These are phyloP conservation scores for Pichia sp. DNA, from an alignment of 1,139 yeast genomes.

Conservation along the genomic window DNA sequence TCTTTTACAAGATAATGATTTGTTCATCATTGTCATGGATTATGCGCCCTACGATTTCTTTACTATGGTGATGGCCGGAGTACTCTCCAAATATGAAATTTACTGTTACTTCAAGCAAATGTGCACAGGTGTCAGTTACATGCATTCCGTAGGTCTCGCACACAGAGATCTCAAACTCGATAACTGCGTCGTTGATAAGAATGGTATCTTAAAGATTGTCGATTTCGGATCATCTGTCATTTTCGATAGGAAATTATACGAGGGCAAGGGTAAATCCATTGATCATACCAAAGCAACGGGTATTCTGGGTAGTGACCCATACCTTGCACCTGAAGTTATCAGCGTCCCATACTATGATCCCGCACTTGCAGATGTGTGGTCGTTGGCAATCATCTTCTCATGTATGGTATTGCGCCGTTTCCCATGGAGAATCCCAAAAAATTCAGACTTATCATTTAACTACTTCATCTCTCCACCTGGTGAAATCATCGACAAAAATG, in stretches of 20 bases:
- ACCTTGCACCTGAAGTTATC: constrained; percentile 70
- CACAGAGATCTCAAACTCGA: constrained; percentile 74
- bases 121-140: constrained; percentile 49
- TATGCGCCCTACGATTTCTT: constrained; percentile 71
- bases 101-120: constrained; percentile 67
- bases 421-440: constrained; percentile 71
- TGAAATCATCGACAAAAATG: constrained; percentile 20
- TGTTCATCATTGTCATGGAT: constrained; percentile 64
- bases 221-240: constrained; percentile 77
- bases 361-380: constrained; percentile 70
- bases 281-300: constrained; percentile 40
- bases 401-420: constrained; percentile 67
- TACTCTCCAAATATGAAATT: constrained; percentile 51
- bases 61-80: constrained; percentile 68
- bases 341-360: constrained; percentile 50
- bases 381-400: constrained; percentile 67
- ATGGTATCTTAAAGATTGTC: constrained; percentile 61
- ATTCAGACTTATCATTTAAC: constrained; percentile 35
- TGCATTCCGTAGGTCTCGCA: constrained; percentile 64
- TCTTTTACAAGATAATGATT: constrained; percentile 44
- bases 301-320: constrained; percentile 79
- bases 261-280: constrained; percentile 1
- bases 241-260: constrained; percentile 26
- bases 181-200: constrained; percentile 59
- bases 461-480: constrained; percentile 20